These are phyloP conservation scores for Paramarasmius palmivorus DNA, from an alignment of 1,284 basidiomycete species.

Conservation along the genomic window DNA sequence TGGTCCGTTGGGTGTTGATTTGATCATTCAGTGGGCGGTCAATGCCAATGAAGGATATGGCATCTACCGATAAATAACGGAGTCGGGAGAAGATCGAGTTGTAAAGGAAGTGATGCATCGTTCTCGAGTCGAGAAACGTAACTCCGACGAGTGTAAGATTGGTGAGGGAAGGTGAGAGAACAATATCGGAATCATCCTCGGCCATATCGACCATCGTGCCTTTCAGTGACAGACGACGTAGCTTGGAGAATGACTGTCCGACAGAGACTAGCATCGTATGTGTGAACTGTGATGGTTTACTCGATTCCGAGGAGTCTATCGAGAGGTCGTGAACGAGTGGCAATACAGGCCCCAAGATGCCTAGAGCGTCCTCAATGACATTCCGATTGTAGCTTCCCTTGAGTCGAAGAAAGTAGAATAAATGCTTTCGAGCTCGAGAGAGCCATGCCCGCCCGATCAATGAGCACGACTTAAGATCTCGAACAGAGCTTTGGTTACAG, in stretches of 20 bases:
- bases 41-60: neutral
- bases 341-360: neutral
- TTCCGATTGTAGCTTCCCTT: neutral
- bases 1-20: neutral
- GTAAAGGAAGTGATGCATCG: neutral
- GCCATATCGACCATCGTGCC: neutral
- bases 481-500: neutral
- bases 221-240: neutral
- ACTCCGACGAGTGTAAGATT: neutral
- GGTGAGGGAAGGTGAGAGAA: neutral
- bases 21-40: neutral
- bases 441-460: conserved; percentile 3
- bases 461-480: conserved; percentile 1
- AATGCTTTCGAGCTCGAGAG: conserved; percentile 2
- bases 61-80: conserved; percentile 1
- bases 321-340: neutral
- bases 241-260: neutral
- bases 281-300: neutral
- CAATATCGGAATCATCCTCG: neutral
- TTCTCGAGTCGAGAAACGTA: neutral
- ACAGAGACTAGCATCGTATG: neutral
- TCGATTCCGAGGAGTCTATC: neutral
- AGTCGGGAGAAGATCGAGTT: neutral
- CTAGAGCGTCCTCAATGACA: neutral
- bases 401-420: neutral